Evolutionary conservation across 78 protist species (phyloP).

Genomic region (Bigelowiella natans): DNA sequence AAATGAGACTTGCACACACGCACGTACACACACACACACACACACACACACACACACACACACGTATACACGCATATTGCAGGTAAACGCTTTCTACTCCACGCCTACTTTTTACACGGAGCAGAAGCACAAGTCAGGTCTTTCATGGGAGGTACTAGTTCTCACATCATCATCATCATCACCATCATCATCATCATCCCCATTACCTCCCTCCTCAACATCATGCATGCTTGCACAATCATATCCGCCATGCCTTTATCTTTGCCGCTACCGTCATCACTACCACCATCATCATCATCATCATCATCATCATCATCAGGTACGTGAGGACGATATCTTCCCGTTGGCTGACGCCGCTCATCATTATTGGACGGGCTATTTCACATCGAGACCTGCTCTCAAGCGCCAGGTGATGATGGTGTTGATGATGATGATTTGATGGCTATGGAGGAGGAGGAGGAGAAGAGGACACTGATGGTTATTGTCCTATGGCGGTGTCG

Average conservation of each 20-base stretch:
- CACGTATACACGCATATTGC: not conserved
- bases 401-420: conserved; percentile 57
- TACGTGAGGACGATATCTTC: not conserved
- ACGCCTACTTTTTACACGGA: conserved; percentile 1
- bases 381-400: conserved; percentile 43
- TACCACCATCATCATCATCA: not conserved
- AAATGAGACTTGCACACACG: no score
- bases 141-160: not conserved
- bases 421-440: no score
- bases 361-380: conserved; percentile 82
- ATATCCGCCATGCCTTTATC: not conserved
- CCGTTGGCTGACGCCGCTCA: conserved; percentile 21
- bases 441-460: no score
- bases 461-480: no score
- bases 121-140: not conserved
- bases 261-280: not conserved
- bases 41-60: no score
- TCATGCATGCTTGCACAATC: not conserved
- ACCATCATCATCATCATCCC: not conserved
- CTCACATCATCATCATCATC: not conserved
- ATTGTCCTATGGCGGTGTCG: no score
- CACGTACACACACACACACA: no score
- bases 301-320: not conserved
- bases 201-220: not conserved
- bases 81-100: conserved; percentile 5